Percentiles rank a stretch among this genome's conserved stretches.
Evolutionary conservation across 768 basidiomycete genomes (phyloP).

Genomic region (Hypholoma sublateritium): DNA sequence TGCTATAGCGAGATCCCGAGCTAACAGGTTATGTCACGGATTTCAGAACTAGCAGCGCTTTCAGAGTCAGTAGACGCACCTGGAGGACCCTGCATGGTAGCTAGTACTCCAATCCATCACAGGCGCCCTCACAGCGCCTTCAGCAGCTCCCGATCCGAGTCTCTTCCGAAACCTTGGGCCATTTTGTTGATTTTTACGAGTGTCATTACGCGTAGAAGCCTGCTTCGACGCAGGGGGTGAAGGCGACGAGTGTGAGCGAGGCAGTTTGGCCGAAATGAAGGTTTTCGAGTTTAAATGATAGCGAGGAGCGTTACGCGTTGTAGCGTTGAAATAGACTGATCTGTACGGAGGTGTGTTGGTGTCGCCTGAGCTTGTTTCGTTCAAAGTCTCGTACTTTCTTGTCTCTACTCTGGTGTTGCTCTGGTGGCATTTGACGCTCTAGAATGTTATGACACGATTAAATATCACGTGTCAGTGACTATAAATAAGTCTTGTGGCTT

Average conservation of each 20-base stretch:
- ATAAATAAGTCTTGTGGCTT: too few species aligned
- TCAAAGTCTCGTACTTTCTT: too few species aligned
- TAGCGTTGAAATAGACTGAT: neutral
- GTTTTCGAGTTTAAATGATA: neutral
- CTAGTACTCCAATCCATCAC: constrained; percentile 79
- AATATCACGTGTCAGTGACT: constrained; percentile 3
- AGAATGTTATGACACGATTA: constrained; percentile 8
- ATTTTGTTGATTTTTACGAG: constrained; percentile 36
- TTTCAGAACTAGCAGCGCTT: neutral
- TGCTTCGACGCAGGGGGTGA: constrained; percentile 65
- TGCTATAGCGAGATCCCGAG: constrained; percentile 49
- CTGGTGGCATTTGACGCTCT: neutral
- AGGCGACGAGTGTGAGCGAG: constrained; percentile 77
- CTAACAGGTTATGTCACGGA: constrained; percentile 25
- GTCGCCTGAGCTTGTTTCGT: too few species aligned
- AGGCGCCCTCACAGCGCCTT: constrained; percentile 22
- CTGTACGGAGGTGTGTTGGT: neutral
- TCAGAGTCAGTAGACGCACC: constrained; percentile 39
- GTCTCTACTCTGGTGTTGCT: neutral
- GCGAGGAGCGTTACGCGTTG: neutral
- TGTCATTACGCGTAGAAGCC: constrained; percentile 50
- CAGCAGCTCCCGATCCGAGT: constrained; percentile 29
- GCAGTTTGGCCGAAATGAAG: constrained; percentile 52
- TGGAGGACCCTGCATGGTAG: constrained; percentile 83
- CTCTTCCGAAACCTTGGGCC: constrained; percentile 35